phyloP scores from a whole-genome alignment of 345 rosid genomes.

The Aquilaria malaccensis region DNA sequence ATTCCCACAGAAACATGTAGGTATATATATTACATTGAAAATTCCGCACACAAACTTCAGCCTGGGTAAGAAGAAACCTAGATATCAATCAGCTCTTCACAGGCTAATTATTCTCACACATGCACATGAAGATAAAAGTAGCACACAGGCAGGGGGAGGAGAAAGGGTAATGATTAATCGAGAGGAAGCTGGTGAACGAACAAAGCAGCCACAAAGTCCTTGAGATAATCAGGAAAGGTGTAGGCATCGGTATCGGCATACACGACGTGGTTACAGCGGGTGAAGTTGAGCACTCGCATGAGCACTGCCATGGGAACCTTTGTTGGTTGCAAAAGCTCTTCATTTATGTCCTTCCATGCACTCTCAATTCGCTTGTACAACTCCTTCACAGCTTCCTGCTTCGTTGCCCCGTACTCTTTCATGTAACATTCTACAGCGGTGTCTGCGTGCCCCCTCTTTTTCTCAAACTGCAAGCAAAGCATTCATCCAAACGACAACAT shows the following conservation, averaged over 20 bases:
- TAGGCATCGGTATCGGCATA: slow-evolving; percentile 21
- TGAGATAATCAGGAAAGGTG: neutral
- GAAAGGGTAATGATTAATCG: no score
- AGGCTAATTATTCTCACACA: no score
- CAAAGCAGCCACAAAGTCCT: neutral
- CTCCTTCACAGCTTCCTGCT: slow-evolving; percentile 2
- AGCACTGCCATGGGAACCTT: slow-evolving; percentile 9
- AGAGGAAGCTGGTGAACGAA: neutral
- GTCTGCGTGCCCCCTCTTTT: slow-evolving; percentile 3
- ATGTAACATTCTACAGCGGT: slow-evolving; percentile 1
- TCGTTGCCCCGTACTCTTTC: neutral
- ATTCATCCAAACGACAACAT: neutral
- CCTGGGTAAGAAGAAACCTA: no score
- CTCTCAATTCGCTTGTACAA: slow-evolving; percentile 1
- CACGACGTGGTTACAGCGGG: slow-evolving; percentile 12
- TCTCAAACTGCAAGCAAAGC: slow-evolving; percentile 4
- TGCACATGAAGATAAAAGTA: no score
- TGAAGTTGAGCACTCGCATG: slow-evolving; percentile 11
- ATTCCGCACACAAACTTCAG: no score
- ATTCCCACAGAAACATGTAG: no score
- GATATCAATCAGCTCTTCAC: no score
- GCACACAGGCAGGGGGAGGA: no score
- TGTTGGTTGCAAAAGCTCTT: neutral
- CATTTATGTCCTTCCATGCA: slow-evolving; percentile 26
- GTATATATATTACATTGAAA: no score